Evolutionary conservation across 192 early-diverging fungal species (phyloP).

Genomic region (Thamnidium elegans): DNA sequence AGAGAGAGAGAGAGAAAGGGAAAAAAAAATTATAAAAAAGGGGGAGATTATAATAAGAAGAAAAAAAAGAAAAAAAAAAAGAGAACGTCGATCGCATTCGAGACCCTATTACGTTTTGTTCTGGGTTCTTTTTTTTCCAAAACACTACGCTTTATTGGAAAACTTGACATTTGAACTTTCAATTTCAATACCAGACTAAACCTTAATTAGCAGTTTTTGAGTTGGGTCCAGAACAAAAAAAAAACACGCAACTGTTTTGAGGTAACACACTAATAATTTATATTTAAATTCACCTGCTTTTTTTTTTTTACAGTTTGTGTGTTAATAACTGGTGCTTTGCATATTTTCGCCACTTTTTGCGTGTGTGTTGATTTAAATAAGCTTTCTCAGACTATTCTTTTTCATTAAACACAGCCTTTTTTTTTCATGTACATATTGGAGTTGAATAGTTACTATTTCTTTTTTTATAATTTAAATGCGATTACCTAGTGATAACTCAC

Average conservation of each 20-base stretch:
- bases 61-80: too few relatives aligned
- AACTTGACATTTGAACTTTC: constrained; percentile 12
- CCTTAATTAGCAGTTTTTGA: constrained; percentile 15
- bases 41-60: too few relatives aligned
- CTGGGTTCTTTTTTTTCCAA: constrained; percentile 1
- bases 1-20: background rate
- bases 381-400: background rate
- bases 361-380: constrained; percentile 3
- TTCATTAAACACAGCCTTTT: too few relatives aligned
- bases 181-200: constrained; percentile 17
- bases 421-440: too few relatives aligned
- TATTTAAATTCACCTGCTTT: background rate
- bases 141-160: background rate
- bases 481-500: too few relatives aligned
- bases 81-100: constrained; percentile 15
- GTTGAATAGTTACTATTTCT: too few relatives aligned
- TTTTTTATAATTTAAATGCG: too few relatives aligned
- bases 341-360: background rate
- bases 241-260: background rate
- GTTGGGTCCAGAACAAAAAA: constrained; percentile 18
- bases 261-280: background rate
- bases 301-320: too few relatives aligned
- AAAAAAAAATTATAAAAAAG: background rate
- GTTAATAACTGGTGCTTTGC: background rate
- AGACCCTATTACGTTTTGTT: constrained; percentile 14